Base-by-base conservation (phyloP, 257 asterid species). In the Ligustrum vulgare region DNA sequence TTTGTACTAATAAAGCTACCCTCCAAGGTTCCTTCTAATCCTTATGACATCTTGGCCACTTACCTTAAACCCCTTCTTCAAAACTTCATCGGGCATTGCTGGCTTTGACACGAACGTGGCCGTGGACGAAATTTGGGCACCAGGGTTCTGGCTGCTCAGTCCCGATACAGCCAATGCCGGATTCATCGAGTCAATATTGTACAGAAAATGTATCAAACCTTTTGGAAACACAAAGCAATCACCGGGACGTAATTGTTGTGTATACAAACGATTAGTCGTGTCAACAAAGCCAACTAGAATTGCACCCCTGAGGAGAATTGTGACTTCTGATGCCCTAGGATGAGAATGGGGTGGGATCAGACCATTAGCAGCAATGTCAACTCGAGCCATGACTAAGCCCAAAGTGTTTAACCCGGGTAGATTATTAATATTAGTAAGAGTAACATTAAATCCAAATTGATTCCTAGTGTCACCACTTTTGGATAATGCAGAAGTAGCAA, bases 271-370 rank as follows among this genome's bases (percentile, higher is more conserved):
- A 45, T 84, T 86, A 0, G 85, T 73, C 0, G 89, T 82, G 70
- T 90, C 88, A 0, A 90, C 84, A 31, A 92, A 91, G 1, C 91
- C 97, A 0, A 86, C 96, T 23, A 83, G 39, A 20, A 90, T 84
- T 2, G 89, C 78, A 6, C 97, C 94, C 75, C 84, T 87, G 0
- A 87, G 82, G 36, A 91, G 60, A 71, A 88, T 91, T 72, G 81
- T 72, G 56, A 90, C 79, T 63, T 90, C 94, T 0, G 96, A 84
- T 5, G 94, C 96, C 79, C 96, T 75, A 2, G 94, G 96, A 78
- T 90, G 97, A 18, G 91, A 79, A 67, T 91, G 96, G 1, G 85
- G 91, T 0, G 97, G 43, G 13, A 37, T 2, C 8, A 37, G 43
- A 37, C 43, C 43, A 37, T 37, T 37, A 37, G 43, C 43, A 8